Percentiles rank a stretch among this genome's conserved stretches.
Evolutionary conservation across 2,329 filamentous ascomycete genomes (phyloP).

Genomic region (Aspergillus alliaceus): DNA sequence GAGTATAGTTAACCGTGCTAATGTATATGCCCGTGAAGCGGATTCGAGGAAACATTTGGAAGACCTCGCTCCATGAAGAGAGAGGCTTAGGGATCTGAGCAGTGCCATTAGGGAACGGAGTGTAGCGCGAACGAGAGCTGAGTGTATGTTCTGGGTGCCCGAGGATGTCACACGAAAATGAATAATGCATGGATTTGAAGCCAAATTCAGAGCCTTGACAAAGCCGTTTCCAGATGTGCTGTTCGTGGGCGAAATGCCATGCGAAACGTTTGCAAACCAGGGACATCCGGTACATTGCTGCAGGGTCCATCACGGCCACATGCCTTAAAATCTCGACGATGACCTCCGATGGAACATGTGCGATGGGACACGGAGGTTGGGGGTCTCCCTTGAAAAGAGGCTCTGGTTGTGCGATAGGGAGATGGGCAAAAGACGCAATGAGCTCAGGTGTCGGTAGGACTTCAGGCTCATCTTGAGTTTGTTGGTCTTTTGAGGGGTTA

Average conservation of each 20-base stretch:
- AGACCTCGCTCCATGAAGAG: constrained; percentile 66
- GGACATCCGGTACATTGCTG: constrained; percentile 71
- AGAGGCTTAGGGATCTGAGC: constrained; percentile 36
- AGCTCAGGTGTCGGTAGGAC: constrained; percentile 64
- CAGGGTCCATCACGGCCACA: constrained; percentile 73
- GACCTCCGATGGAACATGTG: constrained; percentile 77
- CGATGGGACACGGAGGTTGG: constrained; percentile 76
- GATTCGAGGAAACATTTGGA: constrained; percentile 77
- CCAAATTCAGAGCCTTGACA: constrained; percentile 71
- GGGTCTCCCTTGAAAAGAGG: constrained; percentile 71
- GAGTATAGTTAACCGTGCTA: constrained; percentile 91
- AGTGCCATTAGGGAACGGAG: constrained; percentile 31
- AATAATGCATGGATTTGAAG: constrained; percentile 80
- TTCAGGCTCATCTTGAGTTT: constrained; percentile 53
- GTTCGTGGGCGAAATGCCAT: constrained; percentile 79
- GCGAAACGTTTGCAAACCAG: constrained; percentile 85
- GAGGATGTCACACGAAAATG: constrained; percentile 63
- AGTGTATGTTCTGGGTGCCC: constrained; percentile 44
- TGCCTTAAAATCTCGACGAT: constrained; percentile 75
- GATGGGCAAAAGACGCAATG: constrained; percentile 69
- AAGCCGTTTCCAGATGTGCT: constrained; percentile 80
- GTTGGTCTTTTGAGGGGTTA: constrained; percentile 56
- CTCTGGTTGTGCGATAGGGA: constrained; percentile 67
- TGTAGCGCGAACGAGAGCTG: constrained; percentile 33
- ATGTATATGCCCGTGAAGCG: constrained; percentile 97